Base-by-base conservation (phyloP, 2,329 filamentous ascomycete genomes). In the Epicoccum nigrum region DNA sequence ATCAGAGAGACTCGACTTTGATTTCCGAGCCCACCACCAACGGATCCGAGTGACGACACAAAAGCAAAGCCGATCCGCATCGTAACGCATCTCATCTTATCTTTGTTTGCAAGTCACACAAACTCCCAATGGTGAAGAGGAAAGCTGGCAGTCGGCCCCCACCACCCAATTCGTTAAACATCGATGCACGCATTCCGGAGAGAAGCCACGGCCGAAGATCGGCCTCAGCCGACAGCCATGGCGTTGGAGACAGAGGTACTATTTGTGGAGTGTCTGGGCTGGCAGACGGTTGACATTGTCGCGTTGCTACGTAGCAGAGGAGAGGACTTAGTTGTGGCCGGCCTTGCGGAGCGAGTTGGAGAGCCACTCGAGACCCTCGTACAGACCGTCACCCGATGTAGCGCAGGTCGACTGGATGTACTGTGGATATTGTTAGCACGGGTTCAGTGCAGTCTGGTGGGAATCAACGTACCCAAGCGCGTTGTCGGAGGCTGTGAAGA, bases 401-500 rank as follows among this genome's bases (percentile, higher is more conserved):
- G 93, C 93, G 83, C 93, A 97, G 76, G 94, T 97, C 64, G 93
- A 96, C 92, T 97, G 93, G 81, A 97, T 97, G 85, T 95, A 97
- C 93, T 81, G 64, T 55, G 43, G 25, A 16, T 37, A 25, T 39
- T 54, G 58, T 71, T 55, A 72, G 67, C 54, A 35, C 16, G 13
- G 20, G 32, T 4, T 32, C 40, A 17, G 8, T 11, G 17, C 40
- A 55, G 32, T 55, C 39, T 41, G 30, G 25, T 23, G 28, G 11
- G 15, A 16, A 37, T 43, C 35, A 60, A 81, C 92, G 77, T 92
- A 99, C 94, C 94, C 94, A 99, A 73, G 91, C 89, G 78, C 94
- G 92, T 83, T 96, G 91, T 85, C 92, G 91, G 85, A 99, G 84
- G 82, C 90, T 95, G 87, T 97, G 93, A 73, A 99, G 92, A 75